Evolutionary conservation across 768 basidiomycete genomes (phyloP).

Genomic region (Suillus occidentalis): DNA sequence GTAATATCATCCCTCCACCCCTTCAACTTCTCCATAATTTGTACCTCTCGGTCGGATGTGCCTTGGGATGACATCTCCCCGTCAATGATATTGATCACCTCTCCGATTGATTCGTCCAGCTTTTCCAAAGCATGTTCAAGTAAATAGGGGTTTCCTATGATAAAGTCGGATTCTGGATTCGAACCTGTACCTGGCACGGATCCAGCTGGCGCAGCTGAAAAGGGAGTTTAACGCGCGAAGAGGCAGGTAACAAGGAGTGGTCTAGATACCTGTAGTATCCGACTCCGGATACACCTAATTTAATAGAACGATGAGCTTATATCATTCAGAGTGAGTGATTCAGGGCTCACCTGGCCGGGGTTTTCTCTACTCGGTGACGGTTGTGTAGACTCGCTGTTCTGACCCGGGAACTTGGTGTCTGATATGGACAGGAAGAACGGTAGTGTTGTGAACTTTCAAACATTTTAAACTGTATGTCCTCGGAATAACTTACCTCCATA

Average conservation of each 20-base stretch:
- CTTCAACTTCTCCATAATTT: slow-evolving; percentile 39
- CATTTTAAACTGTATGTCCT: neutral
- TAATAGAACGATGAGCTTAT: neutral
- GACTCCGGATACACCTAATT: slow-evolving; percentile 49
- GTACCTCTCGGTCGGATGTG: slow-evolving; percentile 33
- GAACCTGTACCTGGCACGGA: slow-evolving; percentile 23
- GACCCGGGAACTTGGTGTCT: slow-evolving; percentile 41
- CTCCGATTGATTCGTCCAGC: slow-evolving; percentile 43
- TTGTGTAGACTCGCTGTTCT: slow-evolving; percentile 34
- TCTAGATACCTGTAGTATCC: slow-evolving; percentile 37
- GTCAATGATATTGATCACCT: slow-evolving; percentile 45
- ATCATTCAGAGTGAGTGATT: no score
- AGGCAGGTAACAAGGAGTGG: neutral
- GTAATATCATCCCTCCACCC: slow-evolving; percentile 44
- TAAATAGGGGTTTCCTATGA: slow-evolving; percentile 48
- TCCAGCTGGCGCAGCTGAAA: slow-evolving; percentile 23
- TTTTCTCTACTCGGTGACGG: slow-evolving; percentile 49
- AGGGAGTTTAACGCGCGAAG: neutral
- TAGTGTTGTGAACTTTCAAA: neutral
- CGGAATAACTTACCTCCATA: slow-evolving; percentile 26
- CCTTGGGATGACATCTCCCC: slow-evolving; percentile 41
- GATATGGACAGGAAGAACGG: slow-evolving; percentile 10
- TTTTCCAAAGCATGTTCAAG: slow-evolving; percentile 43
- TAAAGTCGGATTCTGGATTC: slow-evolving; percentile 20
- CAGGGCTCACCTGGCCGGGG: slow-evolving; percentile 39